Base-by-base conservation (phyloP, 805 yeast species). In the Candida germanica region DNA sequence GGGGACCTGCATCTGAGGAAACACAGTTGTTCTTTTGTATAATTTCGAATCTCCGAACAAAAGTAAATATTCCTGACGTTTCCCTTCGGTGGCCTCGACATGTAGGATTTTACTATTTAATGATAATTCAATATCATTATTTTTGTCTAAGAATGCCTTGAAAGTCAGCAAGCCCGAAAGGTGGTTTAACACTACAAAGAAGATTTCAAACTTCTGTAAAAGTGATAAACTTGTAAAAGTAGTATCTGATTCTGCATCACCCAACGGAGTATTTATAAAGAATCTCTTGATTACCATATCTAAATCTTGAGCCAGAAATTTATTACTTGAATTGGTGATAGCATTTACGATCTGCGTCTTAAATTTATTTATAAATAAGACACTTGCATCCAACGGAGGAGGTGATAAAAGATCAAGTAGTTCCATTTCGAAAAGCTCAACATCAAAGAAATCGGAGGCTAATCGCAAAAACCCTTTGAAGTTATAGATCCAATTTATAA, bases 361-460 rank as follows among this genome's bases (percentile, higher is more conserved):
- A 22, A 78, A 59, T 39, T 62, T 70, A 38, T 66, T 64, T 10
- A 69, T 48, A 34, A 78, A 59, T 30, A 66, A 41, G 11, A 57
- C 44, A 51, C 53, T 38, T 35, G 66, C 58, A 44, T 61, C 64
- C 13, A 60, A 40, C 0, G 64, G 66, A 8, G 58, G 58, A 13
- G 66, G 66, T 30, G 43, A 27, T 13, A 57, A 56, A 43, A 59
- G 48, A 38, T 57, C 48, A 26, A 78, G 59, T 10, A 80, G 57
- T 46, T 80, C 87, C 47, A 79, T 79, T 48, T 80, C 87, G 41
- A 80, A 69, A 13, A 72, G 59, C 39, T 78, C 81, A 6, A 72
- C 70, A 47, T 79, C 82, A 45, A 80, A 75, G 9, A 64, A 64
- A 36, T 79, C 84, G 5, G 64, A 59, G 9, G 62, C 60, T 36